Conservation (phyloP, 495 filamentous ascomycete genomes). For the Ramalina intermedia region DNA sequence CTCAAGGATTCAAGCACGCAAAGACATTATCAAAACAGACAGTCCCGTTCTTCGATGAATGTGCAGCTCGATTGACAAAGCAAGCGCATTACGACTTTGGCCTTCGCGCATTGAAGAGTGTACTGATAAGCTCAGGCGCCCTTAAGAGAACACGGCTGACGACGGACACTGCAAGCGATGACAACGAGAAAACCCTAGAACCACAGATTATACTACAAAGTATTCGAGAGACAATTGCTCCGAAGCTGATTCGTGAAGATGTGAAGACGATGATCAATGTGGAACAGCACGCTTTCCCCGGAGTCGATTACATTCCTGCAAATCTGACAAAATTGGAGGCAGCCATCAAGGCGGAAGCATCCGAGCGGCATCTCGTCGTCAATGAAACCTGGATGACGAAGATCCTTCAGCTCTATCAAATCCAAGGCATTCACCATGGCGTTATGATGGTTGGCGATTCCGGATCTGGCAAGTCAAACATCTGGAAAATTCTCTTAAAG, state of each 20-base stretch:
- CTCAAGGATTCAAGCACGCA: slow-evolving; percentile 92
- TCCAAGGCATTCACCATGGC: slow-evolving; percentile 93
- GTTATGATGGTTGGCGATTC: slow-evolving; percentile 99
- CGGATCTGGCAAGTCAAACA: slow-evolving; percentile 83
- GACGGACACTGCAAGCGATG: slow-evolving; percentile 21
- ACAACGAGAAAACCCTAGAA: slow-evolving; percentile 43
- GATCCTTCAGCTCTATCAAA: slow-evolving; percentile 89
- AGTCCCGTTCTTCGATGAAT: slow-evolving; percentile 95
- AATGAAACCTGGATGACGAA: slow-evolving; percentile 95
- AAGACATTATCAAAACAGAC: slow-evolving; percentile 85
- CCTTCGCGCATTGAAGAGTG: slow-evolving; percentile 92
- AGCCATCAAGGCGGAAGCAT: slow-evolving; percentile 69
- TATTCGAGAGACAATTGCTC: slow-evolving; percentile 93
- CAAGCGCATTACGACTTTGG: slow-evolving; percentile 99
- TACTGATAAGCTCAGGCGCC: slow-evolving; percentile 90
- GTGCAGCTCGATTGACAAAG: slow-evolving; percentile 65
- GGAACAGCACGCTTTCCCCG: slow-evolving; percentile 77
- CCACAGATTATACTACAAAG: slow-evolving; percentile 99
- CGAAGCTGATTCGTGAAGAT: slow-evolving; percentile 85
- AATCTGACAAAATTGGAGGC: slow-evolving; percentile 62
- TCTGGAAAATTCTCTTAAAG: slow-evolving; percentile 89
- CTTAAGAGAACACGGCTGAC: slow-evolving; percentile 76
- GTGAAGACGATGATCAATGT: slow-evolving; percentile 77
- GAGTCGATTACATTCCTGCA: slow-evolving; percentile 82
- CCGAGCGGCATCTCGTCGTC: slow-evolving; percentile 68